Evolutionary conservation across 805 yeast species (phyloP).

Genomic region (Pichia scutulata): DNA sequence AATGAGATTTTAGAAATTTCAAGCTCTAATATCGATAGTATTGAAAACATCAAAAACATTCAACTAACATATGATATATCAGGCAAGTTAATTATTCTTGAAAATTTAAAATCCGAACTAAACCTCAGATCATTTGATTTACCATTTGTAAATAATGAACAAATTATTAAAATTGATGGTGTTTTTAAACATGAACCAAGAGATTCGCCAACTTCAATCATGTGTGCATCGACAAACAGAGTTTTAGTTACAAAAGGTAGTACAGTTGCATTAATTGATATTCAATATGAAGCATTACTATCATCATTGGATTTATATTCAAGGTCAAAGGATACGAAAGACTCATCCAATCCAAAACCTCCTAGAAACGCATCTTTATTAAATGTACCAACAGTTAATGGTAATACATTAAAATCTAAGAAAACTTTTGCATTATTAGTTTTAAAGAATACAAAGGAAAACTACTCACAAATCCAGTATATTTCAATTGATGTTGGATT

Average conservation of each 20-base stretch:
- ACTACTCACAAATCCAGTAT: slow-evolving; percentile 36
- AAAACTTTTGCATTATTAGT: slow-evolving; percentile 37
- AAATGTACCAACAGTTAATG: slow-evolving; percentile 32
- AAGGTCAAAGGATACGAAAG: slow-evolving; percentile 20
- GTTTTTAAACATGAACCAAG: slow-evolving; percentile 22
- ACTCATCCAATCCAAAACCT: slow-evolving; percentile 9
- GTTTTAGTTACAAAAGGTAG: slow-evolving; percentile 35
- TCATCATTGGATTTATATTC: slow-evolving; percentile 25
- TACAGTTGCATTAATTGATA: slow-evolving; percentile 37
- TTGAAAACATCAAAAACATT: slow-evolving; percentile 6
- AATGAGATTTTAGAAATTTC: slow-evolving; percentile 25
- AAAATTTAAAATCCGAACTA: slow-evolving; percentile 12
- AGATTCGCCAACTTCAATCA: slow-evolving; percentile 28
- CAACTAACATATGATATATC: slow-evolving; percentile 23
- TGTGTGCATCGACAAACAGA: slow-evolving; percentile 38
- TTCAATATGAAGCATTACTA: slow-evolving; percentile 34
- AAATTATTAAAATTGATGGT: slow-evolving; percentile 18
- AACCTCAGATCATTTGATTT: slow-evolving; percentile 23
- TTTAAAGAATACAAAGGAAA: slow-evolving; percentile 35
- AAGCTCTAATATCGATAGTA: slow-evolving; percentile 19
- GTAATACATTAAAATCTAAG: slow-evolving; percentile 34
- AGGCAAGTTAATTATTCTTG: slow-evolving; percentile 24
- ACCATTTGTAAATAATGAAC: slow-evolving; percentile 27
- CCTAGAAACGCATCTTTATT: slow-evolving; percentile 26
- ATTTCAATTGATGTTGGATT: slow-evolving; percentile 53